Evolutionary conservation across 1,284 basidiomycete species (phyloP).

Genomic region (Pholiota adiposa): DNA sequence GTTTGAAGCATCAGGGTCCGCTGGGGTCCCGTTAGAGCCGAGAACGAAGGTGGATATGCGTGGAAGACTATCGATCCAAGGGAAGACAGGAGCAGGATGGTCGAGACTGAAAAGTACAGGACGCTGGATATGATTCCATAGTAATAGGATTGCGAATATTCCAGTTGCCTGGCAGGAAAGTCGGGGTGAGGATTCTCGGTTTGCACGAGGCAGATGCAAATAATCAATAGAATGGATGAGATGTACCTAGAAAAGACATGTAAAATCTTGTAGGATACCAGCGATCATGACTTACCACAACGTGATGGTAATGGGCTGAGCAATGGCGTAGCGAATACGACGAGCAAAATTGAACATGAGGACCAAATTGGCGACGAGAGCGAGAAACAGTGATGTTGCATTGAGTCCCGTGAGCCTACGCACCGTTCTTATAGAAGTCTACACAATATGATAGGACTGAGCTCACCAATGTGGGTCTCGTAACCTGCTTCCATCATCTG

Average conservation of each 20-base stretch:
- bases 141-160: slow-evolving; percentile 40
- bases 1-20: slow-evolving; percentile 46
- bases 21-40: slow-evolving; percentile 40
- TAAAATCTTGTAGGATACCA: too few relatives aligned
- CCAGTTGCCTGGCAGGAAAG: slow-evolving; percentile 14
- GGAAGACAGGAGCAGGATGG: slow-evolving; percentile 37
- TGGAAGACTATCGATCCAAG: slow-evolving; percentile 35
- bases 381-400: slow-evolving; percentile 33
- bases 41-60: slow-evolving; percentile 38
- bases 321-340: slow-evolving; percentile 35
- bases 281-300: slow-evolving; percentile 34
- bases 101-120: slow-evolving; percentile 37
- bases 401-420: slow-evolving; percentile 34
- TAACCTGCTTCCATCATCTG: slow-evolving; percentile 23
- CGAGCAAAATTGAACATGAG: slow-evolving; percentile 42
- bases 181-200: slow-evolving; percentile 20
- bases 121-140: slow-evolving; percentile 39
- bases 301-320: slow-evolving; percentile 39
- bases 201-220: slow-evolving; percentile 34
- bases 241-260: slow-evolving; percentile 31
- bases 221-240: slow-evolving; percentile 34
- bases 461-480: slow-evolving; percentile 35
- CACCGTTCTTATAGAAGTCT: background rate
- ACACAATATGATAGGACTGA: too few relatives aligned
- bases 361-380: slow-evolving; percentile 37